A percentile compares a stretch with the other conserved stretches of the same genome.
Evolutionary conservation across 1,139 yeast species (phyloP).

Genomic region (Zygosaccharomyces sapae): DNA sequence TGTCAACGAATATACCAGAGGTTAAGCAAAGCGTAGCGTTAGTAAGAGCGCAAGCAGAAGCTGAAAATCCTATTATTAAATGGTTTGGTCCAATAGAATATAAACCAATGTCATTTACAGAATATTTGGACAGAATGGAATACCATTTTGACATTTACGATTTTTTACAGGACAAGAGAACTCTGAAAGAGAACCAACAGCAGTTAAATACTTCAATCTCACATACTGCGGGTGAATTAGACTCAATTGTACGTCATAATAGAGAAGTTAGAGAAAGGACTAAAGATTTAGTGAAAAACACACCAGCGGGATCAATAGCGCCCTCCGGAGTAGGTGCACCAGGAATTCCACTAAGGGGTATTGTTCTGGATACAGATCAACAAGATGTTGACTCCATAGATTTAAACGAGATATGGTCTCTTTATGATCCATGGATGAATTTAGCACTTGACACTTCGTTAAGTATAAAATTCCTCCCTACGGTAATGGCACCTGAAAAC

Average conservation of each 20-base stretch:
- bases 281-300: constrained; percentile 15
- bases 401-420: constrained; percentile 31
- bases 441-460: constrained; percentile 36
- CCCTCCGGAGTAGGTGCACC: constrained; percentile 7
- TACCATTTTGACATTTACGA: constrained; percentile 33
- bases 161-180: constrained; percentile 23
- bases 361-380: constrained; percentile 21
- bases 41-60: constrained; percentile 46
- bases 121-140: constrained; percentile 45
- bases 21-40: constrained; percentile 36
- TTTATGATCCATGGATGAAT: constrained; percentile 37
- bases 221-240: constrained; percentile 16
- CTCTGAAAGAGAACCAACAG: constrained; percentile 9
- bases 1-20: constrained; percentile 33
- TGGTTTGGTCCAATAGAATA: constrained; percentile 61
- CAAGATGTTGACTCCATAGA: constrained; percentile 27
- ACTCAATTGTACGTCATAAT: constrained; percentile 15
- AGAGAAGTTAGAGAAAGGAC: constrained; percentile 16
- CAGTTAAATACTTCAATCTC: constrained; percentile 15
- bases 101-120: constrained; percentile 49
- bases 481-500: constrained; percentile 23
- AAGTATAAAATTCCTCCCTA: constrained; percentile 36
- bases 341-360: constrained; percentile 20
- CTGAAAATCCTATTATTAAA: constrained; percentile 39
- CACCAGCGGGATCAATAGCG: constrained; percentile 19